Conservation (phyloP, 2,329 filamentous ascomycete species). For the Fusarium liriodendri region DNA sequence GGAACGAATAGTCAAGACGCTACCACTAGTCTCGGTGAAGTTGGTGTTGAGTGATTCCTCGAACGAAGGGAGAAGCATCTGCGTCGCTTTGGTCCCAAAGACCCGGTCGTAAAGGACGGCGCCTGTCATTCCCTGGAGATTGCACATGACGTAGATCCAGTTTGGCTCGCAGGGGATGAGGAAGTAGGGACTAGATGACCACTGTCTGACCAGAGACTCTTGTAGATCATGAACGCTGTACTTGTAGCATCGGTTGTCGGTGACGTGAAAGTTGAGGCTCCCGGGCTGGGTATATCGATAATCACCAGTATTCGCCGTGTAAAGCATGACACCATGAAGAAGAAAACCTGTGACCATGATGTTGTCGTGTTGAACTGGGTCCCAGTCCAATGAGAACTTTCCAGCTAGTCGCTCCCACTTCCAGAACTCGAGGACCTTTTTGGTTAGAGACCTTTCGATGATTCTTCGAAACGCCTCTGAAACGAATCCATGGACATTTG, state of each 20-base stretch:
- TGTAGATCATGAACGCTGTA: background rate
- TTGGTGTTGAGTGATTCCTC: background rate
- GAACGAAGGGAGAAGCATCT: background rate
- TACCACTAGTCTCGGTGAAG: background rate
- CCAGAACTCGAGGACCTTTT: background rate
- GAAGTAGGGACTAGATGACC: background rate
- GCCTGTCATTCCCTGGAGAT: background rate
- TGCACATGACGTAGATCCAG: background rate
- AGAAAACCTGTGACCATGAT: slow-evolving; percentile 2
- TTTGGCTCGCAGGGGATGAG: slow-evolving; percentile 1
- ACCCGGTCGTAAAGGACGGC: background rate
- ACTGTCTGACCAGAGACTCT: background rate
- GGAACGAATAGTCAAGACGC: background rate
- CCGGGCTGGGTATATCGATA: background rate
- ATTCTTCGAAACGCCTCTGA: background rate
- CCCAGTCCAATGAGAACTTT: background rate
- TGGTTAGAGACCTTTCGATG: background rate
- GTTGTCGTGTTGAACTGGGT: background rate
- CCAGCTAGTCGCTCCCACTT: background rate
- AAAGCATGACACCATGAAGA: background rate
- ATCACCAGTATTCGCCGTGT: background rate
- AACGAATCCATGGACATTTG: background rate
- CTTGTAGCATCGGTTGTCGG: background rate
- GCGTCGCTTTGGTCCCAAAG: background rate
- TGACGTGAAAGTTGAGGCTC: background rate